These are phyloP conservation scores for Tolypocladium sp. DNA, from an alignment of 2,329 filamentous ascomycete species.

Conservation along the genomic window DNA sequence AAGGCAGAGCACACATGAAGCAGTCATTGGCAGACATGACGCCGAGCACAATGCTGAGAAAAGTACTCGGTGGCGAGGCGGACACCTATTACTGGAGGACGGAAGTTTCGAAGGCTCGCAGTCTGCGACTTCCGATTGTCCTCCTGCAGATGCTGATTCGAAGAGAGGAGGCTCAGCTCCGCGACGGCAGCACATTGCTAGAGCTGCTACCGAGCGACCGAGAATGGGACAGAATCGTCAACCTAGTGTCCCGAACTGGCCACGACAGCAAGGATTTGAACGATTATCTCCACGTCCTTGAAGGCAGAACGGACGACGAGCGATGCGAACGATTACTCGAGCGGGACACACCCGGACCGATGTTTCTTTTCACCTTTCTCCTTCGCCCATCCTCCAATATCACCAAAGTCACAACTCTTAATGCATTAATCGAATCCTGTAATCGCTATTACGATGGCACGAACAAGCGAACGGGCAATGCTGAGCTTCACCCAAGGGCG, in stretches of 20 bases:
- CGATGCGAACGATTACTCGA: conserved; percentile 21
- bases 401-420: conserved; percentile 12
- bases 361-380: conserved; percentile 21
- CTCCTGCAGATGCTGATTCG: conserved; percentile 21
- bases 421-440: conserved; percentile 16
- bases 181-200: conserved; percentile 8
- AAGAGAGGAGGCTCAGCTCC: conserved; percentile 9
- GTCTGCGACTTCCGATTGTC: conserved; percentile 17
- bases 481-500: background rate
- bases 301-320: conserved; percentile 18
- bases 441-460: conserved; percentile 5
- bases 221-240: conserved; percentile 14
- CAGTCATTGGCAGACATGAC: conserved; percentile 13
- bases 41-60: conserved; percentile 15
- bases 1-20: conserved; percentile 2
- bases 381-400: conserved; percentile 16
- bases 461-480: background rate
- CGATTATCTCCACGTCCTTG: conserved; percentile 18
- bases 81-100: conserved; percentile 7
- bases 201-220: conserved; percentile 13
- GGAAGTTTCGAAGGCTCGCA: conserved; percentile 14
- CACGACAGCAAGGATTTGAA: conserved; percentile 12
- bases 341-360: conserved; percentile 12
- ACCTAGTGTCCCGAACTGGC: conserved; percentile 9
- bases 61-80: conserved; percentile 5